phyloP scores from a whole-genome alignment of 2,329 filamentous ascomycete species.

The Ophiostoma novo-ulmi region DNA sequence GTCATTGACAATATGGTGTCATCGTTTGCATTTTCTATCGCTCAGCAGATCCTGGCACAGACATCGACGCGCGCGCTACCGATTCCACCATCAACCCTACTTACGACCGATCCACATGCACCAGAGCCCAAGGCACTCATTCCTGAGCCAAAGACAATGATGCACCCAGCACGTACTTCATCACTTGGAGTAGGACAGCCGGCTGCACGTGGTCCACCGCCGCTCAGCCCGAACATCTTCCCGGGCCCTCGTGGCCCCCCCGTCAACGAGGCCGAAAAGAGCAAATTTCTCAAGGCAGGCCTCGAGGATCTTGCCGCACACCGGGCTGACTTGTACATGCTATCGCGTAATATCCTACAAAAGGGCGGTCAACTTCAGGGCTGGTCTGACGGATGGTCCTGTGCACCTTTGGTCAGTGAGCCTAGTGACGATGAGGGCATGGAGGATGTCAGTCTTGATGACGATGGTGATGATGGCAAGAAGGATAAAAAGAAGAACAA shows the following conservation, averaged over 20 bases:
- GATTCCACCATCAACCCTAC: constrained; percentile 56
- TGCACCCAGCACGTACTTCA: constrained; percentile 61
- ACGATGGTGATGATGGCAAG: constrained; percentile 31
- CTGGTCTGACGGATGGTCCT: constrained; percentile 73
- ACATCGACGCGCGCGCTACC: constrained; percentile 65
- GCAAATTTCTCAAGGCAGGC: constrained; percentile 56
- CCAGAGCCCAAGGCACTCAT: constrained; percentile 59
- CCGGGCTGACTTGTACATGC: constrained; percentile 72
- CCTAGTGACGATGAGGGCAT: constrained; percentile 40
- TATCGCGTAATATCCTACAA: constrained; percentile 76
- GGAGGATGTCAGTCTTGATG: constrained; percentile 54
- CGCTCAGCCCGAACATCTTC: constrained; percentile 49
- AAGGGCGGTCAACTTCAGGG: constrained; percentile 63
- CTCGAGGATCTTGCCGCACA: constrained; percentile 76
- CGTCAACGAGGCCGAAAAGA: constrained; percentile 38
- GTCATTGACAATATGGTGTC: constrained; percentile 69
- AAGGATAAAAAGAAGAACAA: constrained; percentile 23
- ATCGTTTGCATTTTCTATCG: constrained; percentile 71
- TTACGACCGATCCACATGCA: constrained; percentile 35
- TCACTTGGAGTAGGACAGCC: constrained; percentile 47
- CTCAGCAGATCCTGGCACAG: constrained; percentile 70
- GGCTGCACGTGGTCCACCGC: constrained; percentile 36
- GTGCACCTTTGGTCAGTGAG: constrained; percentile 47
- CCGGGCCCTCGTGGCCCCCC: constrained; percentile 43
- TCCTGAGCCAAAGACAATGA: constrained; percentile 64